phyloP scores from a whole-genome alignment of 2,329 filamentous ascomycete genomes.

The Aspergillus luchuensis region DNA sequence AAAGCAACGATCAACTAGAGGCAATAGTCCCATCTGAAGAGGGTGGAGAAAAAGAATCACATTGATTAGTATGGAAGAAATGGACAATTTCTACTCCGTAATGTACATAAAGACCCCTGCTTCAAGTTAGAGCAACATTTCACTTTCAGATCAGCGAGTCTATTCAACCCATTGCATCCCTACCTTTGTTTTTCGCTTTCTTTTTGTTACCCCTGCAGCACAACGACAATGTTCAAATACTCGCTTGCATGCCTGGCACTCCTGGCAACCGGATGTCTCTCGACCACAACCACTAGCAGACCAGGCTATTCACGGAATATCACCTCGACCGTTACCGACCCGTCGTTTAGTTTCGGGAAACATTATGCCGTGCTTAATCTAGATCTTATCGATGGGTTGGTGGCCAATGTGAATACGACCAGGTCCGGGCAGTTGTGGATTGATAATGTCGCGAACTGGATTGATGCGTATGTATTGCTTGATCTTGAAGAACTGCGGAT shows the following conservation, averaged over 20 bases:
- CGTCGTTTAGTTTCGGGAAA: slow-evolving; percentile 1
- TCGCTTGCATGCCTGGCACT: neutral
- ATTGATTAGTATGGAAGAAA: neutral
- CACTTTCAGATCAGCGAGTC: too few relatives aligned
- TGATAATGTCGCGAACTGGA: neutral
- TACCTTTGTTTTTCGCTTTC: too few relatives aligned
- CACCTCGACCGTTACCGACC: neutral
- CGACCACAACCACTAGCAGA: neutral
- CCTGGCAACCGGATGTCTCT: neutral
- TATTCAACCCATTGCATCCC: too few relatives aligned
- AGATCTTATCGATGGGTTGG: neutral
- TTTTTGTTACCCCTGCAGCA: neutral
- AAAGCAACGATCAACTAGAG: neutral
- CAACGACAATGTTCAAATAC: neutral
- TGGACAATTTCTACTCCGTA: neutral
- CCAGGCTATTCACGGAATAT: neutral
- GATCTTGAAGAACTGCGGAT: neutral
- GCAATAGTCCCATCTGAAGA: neutral
- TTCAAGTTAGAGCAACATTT: too few relatives aligned
- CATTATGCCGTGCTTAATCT: slow-evolving; percentile 6
- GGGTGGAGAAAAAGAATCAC: neutral
- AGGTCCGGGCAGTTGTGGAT: neutral
- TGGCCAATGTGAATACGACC: neutral
- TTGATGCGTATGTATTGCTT: neutral
- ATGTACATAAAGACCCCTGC: too few relatives aligned